Conservation (phyloP, 129 eudicot genomes). For the Artemisia annua region DNA sequence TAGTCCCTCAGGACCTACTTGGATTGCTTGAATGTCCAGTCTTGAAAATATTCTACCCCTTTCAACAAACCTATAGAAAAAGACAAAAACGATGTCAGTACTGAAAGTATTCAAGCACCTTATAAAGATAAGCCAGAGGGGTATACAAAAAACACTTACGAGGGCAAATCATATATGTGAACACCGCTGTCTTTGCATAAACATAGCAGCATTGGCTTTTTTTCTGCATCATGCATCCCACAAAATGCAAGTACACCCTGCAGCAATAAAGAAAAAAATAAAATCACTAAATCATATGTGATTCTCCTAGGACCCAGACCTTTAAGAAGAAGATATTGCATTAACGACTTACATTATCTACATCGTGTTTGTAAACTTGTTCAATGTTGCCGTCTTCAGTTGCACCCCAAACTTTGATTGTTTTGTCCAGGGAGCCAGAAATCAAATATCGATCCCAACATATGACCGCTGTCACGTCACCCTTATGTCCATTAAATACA, state of each 20-base stretch:
- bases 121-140: too few species aligned
- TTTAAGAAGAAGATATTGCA: too few species aligned
- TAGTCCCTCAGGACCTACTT: too few species aligned
- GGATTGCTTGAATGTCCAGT: too few species aligned
- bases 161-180: constrained; percentile 56
- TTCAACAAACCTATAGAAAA: too few species aligned
- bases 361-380: constrained; percentile 42
- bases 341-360: constrained; percentile 51
- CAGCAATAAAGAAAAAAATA: neutral
- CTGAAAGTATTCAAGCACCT: too few species aligned
- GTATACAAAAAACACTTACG: constrained; percentile 34
- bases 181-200: constrained; percentile 50
- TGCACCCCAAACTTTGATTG: constrained; percentile 61
- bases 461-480: constrained; percentile 48
- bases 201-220: constrained; percentile 48
- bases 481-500: constrained; percentile 44
- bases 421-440: constrained; percentile 64
- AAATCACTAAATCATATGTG: too few species aligned
- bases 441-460: constrained; percentile 64
- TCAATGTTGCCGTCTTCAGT: constrained; percentile 54
- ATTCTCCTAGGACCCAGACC: too few species aligned
- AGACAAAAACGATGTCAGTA: too few species aligned
- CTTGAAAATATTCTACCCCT: too few species aligned
- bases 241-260: constrained; percentile 55
- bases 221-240: constrained; percentile 49